phyloP scores from a whole-genome alignment of 495 filamentous ascomycete genomes.

The Hypoxylon fuscum region DNA sequence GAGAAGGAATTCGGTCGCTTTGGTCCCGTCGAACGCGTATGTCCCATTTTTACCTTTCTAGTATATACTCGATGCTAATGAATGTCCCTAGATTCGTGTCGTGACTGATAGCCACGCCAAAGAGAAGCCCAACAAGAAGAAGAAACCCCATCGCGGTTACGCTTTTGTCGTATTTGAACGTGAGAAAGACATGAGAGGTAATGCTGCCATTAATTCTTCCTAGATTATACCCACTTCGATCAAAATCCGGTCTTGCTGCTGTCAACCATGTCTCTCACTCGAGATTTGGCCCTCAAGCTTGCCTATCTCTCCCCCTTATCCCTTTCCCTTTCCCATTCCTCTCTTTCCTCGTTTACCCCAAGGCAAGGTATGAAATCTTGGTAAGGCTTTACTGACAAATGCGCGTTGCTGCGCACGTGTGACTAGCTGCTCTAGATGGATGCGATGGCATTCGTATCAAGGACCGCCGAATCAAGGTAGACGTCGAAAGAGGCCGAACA shows the following conservation, averaged over 20 bases:
- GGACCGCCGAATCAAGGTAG: conserved; percentile 89
- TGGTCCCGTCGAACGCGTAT: conserved; percentile 91
- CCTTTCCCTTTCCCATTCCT: conserved; percentile 21
- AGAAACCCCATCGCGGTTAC: conserved; percentile 89
- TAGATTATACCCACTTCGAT: conserved; percentile 44
- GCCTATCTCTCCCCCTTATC: conserved; percentile 51
- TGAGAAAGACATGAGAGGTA: conserved; percentile 99
- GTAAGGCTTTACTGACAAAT: conserved; percentile 66
- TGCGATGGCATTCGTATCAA: conserved; percentile 91
- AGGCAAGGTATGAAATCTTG: conserved; percentile 52
- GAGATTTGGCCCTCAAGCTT: conserved; percentile 66
- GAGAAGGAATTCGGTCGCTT: conserved; percentile 95
- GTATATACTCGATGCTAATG: conserved; percentile 16
- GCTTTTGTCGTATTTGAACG: conserved; percentile 97
- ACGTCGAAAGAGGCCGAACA: conserved; percentile 95
- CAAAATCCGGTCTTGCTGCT: conserved; percentile 49
- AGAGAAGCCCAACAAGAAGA: conserved; percentile 76
- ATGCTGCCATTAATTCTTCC: conserved; percentile 53
- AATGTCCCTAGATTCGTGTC: conserved; percentile 82
- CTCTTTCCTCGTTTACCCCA: conserved; percentile 27
- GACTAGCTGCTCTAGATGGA: conserved; percentile 65
- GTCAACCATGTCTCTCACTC: conserved; percentile 44
- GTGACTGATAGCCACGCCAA: conserved; percentile 73
- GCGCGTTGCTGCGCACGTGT: conserved; percentile 62
- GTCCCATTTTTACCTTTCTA: conserved; percentile 34